Conservation (phyloP, 2,329 filamentous ascomycete genomes). For the Penicillium concentricum region DNA sequence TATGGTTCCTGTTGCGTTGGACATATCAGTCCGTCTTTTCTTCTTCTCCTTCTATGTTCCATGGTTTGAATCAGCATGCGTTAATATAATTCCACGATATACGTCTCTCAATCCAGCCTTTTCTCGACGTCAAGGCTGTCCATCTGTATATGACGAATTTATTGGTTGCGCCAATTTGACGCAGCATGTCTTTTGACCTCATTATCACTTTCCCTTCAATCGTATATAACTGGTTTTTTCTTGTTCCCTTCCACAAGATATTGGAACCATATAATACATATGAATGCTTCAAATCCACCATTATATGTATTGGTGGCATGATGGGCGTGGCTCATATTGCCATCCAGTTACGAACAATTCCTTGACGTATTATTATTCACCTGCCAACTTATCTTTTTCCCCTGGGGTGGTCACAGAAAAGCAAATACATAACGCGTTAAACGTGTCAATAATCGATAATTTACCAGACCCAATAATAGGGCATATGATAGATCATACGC, state of each 20-base stretch:
- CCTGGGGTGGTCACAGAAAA: no score
- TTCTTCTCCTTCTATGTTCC: conserved; percentile 3
- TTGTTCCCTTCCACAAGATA: no score
- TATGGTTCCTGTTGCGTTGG: conserved; percentile 4
- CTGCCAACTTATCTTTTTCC: no score
- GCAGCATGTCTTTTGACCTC: not conserved
- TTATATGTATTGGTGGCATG: no score
- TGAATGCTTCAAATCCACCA: no score
- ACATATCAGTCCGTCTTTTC: not conserved
- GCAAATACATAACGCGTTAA: no score
- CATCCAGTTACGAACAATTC: no score
- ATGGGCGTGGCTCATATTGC: no score
- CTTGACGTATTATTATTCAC: no score
- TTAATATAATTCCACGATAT: conserved; percentile 10
- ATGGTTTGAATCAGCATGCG: not conserved
- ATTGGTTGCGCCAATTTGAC: not conserved
- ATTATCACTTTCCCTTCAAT: not conserved
- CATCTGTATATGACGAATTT: not conserved
- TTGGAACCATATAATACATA: no score
- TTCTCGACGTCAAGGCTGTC: not conserved
- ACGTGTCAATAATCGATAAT: no score
- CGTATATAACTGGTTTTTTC: not conserved
- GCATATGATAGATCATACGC: not conserved
- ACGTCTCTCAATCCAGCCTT: not conserved
- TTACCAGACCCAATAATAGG: not conserved